phyloP scores from a whole-genome alignment of 2,329 filamentous ascomycete species.

The Gnomoniopsis smithogilvyi region DNA sequence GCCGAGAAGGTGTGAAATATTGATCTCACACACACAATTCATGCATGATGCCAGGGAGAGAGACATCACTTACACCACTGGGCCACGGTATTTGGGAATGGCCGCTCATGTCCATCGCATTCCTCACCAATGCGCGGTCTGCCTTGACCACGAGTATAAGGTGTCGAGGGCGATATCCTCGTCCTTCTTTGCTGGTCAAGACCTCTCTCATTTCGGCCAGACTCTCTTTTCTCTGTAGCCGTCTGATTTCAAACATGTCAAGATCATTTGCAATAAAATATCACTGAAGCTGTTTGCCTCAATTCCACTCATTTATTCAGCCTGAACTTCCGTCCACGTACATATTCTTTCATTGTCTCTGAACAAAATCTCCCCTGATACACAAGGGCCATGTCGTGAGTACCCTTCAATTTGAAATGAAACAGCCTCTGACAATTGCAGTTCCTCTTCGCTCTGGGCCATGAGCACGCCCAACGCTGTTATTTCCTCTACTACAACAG shows the following conservation, averaged over 20 bases:
- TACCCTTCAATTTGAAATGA: background rate
- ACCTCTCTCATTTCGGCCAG: background rate
- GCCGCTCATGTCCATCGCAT: conserved; percentile 18
- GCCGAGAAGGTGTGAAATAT: background rate
- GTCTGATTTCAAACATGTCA: background rate
- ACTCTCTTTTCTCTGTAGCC: background rate
- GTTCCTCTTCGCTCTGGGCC: conserved; percentile 24
- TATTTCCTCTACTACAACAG: background rate
- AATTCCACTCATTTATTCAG: background rate
- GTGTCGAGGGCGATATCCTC: too few relatives aligned
- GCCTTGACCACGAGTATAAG: background rate
- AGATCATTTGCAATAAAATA: background rate
- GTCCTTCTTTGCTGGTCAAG: background rate
- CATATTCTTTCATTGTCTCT: background rate
- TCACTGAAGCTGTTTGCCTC: background rate
- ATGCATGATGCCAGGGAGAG: background rate
- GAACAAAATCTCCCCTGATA: background rate
- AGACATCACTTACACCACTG: background rate
- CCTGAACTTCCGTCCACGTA: background rate
- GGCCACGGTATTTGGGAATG: conserved; percentile 18
- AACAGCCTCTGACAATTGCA: conserved; percentile 18
- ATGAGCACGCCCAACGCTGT: background rate
- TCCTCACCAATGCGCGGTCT: conserved; percentile 8
- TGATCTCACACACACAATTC: background rate
- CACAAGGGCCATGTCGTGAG: background rate